Evolutionary conservation across 805 yeast species (phyloP).

Genomic region (Dipodascopsis tothii): DNA sequence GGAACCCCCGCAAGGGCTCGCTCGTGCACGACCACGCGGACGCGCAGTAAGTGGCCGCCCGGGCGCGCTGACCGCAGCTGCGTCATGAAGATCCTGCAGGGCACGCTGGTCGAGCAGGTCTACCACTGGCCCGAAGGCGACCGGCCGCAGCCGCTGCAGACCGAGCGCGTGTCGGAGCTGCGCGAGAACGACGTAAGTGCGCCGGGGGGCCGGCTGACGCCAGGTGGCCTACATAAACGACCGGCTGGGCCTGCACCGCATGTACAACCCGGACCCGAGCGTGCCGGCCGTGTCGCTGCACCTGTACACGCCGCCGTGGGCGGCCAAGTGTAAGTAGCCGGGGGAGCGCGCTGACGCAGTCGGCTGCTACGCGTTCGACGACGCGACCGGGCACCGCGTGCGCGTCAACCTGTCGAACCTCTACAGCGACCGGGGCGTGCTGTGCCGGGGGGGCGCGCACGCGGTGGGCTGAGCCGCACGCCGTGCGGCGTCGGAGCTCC

Average conservation of each 20-base stretch:
- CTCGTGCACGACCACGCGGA: conserved; percentile 68
- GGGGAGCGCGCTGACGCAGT: conserved; percentile 1
- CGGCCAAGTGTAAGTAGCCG: conserved; percentile 49
- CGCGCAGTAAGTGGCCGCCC: conserved; percentile 41
- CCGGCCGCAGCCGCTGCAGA: conserved; percentile 24
- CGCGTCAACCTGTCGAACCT: conserved; percentile 42
- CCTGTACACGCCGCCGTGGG: conserved; percentile 71
- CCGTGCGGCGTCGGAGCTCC: not conserved
- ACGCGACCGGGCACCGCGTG: conserved; percentile 35
- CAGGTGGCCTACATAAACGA: conserved; percentile 62
- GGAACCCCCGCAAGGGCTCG: conserved; percentile 61
- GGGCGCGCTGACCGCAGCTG: conserved; percentile 33
- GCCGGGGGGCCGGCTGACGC: conserved; percentile 2
- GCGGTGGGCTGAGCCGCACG: not conserved
- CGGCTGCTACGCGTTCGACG: conserved; percentile 40
- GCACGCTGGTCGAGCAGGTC: conserved; percentile 49
- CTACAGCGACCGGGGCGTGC: conserved; percentile 54
- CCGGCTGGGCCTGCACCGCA: conserved; percentile 57
- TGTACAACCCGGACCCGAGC: conserved; percentile 41
- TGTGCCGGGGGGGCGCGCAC: conserved; percentile 1
- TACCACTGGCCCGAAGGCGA: conserved; percentile 43
- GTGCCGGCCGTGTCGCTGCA: conserved; percentile 56
- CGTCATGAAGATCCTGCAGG: conserved; percentile 60
- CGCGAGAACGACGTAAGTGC: conserved; percentile 28
- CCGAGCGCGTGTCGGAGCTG: conserved; percentile 27